A percentile compares a stretch with the other conserved stretches of the same genome.
These are phyloP conservation scores for Elasticomyces elasticus DNA, from an alignment of 495 filamentous ascomycete species.

Conservation along the genomic window DNA sequence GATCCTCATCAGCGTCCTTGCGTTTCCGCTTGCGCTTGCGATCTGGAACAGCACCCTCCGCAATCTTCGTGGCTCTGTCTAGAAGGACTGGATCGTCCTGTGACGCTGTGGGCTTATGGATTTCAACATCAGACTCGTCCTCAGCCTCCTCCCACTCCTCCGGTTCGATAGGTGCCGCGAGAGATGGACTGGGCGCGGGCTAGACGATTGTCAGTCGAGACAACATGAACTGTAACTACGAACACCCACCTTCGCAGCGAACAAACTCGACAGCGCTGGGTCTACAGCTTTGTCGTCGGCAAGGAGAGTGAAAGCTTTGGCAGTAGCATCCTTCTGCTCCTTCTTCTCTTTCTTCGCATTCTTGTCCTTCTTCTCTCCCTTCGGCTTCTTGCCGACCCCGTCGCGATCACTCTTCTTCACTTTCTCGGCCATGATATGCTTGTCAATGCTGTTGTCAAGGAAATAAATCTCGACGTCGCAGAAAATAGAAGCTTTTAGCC, in stretches of 20 bases:
- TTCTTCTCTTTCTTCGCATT: conserved; percentile 18
- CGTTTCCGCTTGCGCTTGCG: conserved; percentile 62
- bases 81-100: not conserved
- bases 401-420: conserved; percentile 1
- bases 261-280: conserved; percentile 66
- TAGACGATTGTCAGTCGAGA: not conserved
- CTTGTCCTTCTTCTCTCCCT: conserved; percentile 12
- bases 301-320: conserved; percentile 30
- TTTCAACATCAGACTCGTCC: not conserved
- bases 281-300: conserved; percentile 47
- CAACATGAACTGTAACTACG: not conserved
- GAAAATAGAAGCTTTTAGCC: too few relatives aligned
- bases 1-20: conserved; percentile 55
- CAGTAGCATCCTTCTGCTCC: conserved; percentile 7
- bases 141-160: not conserved
- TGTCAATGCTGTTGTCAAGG: too few relatives aligned
- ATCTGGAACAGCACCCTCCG: conserved; percentile 1
- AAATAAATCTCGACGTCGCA: too few relatives aligned
- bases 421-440: not conserved
- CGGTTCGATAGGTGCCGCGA: not conserved
- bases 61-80: not conserved
- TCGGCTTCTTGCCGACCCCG: conserved; percentile 4
- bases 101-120: too few relatives aligned
- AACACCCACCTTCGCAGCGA: conserved; percentile 59
- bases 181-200: not conserved